phyloP scores from a whole-genome alignment of 108 stramenopile species.

The Asterionellopsis glacialis region DNA sequence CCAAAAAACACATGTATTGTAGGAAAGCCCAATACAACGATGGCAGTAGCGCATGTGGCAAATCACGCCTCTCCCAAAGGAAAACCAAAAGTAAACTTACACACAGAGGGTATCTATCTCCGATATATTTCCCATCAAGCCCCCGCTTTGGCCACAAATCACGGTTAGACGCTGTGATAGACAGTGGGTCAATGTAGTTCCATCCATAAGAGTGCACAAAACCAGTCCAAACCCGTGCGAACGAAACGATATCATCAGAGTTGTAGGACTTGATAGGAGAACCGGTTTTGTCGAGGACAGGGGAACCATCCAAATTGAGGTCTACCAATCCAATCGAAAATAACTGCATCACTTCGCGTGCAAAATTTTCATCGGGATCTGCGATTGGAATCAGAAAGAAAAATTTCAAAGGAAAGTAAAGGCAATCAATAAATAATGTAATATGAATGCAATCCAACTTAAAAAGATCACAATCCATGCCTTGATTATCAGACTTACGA shows the following conservation, averaged over 20 bases:
- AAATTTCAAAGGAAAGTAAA: constrained; percentile 11
- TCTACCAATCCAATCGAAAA: constrained; percentile 38
- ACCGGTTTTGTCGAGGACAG: constrained; percentile 25
- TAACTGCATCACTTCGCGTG: constrained; percentile 49
- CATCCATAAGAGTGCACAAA: constrained; percentile 27
- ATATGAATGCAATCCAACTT: no score
- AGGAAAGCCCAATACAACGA: no score
- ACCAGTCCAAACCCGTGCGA: constrained; percentile 44
- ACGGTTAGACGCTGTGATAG: constrained; percentile 33
- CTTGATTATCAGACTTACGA: not conserved
- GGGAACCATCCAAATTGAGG: constrained; percentile 45
- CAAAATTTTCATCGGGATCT: constrained; percentile 63
- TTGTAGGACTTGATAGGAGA: constrained; percentile 24
- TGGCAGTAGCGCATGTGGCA: no score
- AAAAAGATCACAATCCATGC: no score
- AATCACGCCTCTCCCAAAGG: no score
- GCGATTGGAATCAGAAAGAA: no score
- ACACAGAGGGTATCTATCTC: constrained; percentile 43
- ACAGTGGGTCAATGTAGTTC: constrained; percentile 42
- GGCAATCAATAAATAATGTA: constrained; percentile 12
- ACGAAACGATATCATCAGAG: constrained; percentile 39
- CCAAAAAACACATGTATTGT: no score
- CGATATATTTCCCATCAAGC: constrained; percentile 14
- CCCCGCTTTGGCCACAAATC: constrained; percentile 53
- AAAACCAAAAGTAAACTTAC: no score